Base-by-base conservation (phyloP, 768 basidiomycete species). In the Tulasnella sp. region DNA sequence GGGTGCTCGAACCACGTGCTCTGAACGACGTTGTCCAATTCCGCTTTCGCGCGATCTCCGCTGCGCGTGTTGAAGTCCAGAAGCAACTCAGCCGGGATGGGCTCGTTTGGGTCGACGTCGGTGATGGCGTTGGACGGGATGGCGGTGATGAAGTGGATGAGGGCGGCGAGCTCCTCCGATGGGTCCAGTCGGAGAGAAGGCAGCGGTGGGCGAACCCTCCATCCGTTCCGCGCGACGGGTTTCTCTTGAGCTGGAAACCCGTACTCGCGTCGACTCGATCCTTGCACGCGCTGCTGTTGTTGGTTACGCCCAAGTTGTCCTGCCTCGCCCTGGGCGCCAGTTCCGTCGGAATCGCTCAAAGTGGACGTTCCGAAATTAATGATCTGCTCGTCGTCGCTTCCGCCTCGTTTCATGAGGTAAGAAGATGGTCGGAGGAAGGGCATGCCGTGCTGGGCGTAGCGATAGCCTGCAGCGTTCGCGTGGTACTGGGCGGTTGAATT, bases 41-140 rank as follows among this genome's bases (percentile, higher is more conserved):
- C 92, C 18, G 42, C 71, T n/a, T 26, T 35, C 20, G 73, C 74
- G 32, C 78, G 74, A 29, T 80, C 78, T 44, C 89, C 87, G 61
- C 88, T 86, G 23, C 90, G 88, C 0, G 92, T 91, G 82, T 95
- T 93, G 82, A 95, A 95, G 81, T 93, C 93, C 61, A 95, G 87
- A 5, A 95, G 88, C 77, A 94, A 88, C 81, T 93, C 89, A 3
- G 93, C 92, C 83, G 95, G 93, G 78, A 94, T 89, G 10, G 93
- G 89, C 16, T 81, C 80, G 16, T 86, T 81, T 0, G 93, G 91
- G 81, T 94, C 89, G 69, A 94, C 87, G 9, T 85, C 82, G 1
- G 94, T 93, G 77, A 95, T 89, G 77, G 91, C 87, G 83, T 94
- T 94, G 83, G 92, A 89, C 0, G 92, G 89, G 29, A 93, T 86